phyloP scores from a whole-genome alignment of 2,329 filamentous ascomycete species.

The Alternaria arbusti region DNA sequence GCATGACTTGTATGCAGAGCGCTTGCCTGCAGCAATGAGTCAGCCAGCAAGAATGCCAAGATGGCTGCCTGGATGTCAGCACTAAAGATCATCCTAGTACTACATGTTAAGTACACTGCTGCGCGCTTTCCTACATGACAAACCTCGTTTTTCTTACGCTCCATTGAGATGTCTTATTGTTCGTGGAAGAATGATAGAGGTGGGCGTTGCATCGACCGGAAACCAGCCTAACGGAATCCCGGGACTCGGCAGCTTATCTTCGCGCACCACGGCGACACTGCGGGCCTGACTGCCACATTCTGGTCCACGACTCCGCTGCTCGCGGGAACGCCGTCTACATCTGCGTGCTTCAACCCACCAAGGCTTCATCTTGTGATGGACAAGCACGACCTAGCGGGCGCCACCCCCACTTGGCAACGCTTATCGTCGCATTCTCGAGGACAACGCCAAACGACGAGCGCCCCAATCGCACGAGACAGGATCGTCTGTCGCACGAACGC shows the following conservation, averaged over 20 bases:
- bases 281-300: neutral
- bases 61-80: neutral
- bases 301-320: neutral
- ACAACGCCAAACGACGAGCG: neutral
- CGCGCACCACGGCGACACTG: neutral
- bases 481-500: neutral
- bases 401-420: conserved; percentile 1
- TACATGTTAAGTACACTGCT: neutral
- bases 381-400: neutral
- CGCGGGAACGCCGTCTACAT: neutral
- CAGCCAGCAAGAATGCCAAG: neutral
- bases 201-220: neutral
- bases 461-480: neutral
- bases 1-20: neutral
- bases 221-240: neutral
- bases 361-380: neutral
- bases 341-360: neutral
- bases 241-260: neutral
- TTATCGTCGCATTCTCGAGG: neutral
- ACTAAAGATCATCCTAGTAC: neutral
- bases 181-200: neutral
- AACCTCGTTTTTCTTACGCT: neutral
- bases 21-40: neutral
- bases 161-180: neutral
- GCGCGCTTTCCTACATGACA: neutral